Conservation (phyloP, 1,284 basidiomycete species). For the Moesziomyces parantarcticus region DNA sequence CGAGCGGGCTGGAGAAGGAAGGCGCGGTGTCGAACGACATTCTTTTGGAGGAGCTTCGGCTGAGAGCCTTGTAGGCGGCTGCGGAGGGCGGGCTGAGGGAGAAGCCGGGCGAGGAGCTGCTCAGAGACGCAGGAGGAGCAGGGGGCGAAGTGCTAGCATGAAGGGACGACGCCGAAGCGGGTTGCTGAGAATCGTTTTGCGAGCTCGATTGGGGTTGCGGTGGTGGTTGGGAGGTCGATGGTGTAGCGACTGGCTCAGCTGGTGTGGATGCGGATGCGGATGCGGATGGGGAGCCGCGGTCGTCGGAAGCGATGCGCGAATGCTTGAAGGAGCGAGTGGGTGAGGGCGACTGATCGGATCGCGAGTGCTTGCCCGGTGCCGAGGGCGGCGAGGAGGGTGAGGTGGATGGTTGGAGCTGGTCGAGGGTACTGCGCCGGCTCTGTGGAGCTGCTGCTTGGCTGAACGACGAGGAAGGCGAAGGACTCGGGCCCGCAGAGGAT, state of each 20-base stretch:
- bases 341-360: constrained; percentile 37
- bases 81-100: constrained; percentile 33
- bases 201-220: constrained; percentile 5
- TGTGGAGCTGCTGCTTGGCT: constrained; percentile 14
- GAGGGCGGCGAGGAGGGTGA: neutral
- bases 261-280: neutral
- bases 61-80: constrained; percentile 34
- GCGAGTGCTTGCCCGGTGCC: constrained; percentile 27
- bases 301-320: constrained; percentile 20
- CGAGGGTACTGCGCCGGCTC: constrained; percentile 33
- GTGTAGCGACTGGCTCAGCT: neutral
- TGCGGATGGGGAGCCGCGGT: neutral
- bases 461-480: constrained; percentile 31
- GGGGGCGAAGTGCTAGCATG: constrained; percentile 35
- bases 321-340: constrained; percentile 38
- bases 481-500: constrained; percentile 23
- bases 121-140: constrained; percentile 16
- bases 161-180: constrained; percentile 17
- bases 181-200: constrained; percentile 3
- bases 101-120: constrained; percentile 23
- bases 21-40: constrained; percentile 58
- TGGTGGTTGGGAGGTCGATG: neutral
- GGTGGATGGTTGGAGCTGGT: constrained; percentile 2
- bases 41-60: constrained; percentile 41
- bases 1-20: constrained; percentile 65